Evolutionary conservation across 2,329 filamentous ascomycete species (phyloP).

Genomic region (Tolypocladium cylindrosporum): DNA sequence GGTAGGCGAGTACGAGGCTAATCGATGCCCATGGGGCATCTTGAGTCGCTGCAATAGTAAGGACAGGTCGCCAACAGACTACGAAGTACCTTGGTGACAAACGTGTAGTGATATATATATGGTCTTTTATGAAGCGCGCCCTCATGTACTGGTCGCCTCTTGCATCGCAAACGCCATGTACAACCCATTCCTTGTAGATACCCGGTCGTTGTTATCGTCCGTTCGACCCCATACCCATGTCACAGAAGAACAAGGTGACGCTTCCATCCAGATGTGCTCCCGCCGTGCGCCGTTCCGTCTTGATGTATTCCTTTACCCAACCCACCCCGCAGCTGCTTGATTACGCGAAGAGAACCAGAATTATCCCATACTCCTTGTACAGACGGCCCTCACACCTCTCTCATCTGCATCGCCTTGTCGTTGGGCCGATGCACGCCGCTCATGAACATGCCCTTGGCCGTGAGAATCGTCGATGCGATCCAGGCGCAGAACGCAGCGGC

Average conservation of each 20-base stretch:
- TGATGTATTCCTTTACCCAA: background rate
- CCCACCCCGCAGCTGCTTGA: background rate
- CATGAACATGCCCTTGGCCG: slow-evolving; percentile 37
- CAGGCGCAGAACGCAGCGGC: slow-evolving; percentile 44
- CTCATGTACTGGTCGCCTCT: background rate
- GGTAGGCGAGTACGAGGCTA: background rate
- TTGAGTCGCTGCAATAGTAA: background rate
- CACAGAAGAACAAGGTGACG: background rate
- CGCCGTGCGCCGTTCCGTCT: background rate
- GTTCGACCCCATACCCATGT: background rate
- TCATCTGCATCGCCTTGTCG: slow-evolving; percentile 25
- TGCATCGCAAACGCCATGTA: background rate
- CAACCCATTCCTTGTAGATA: background rate
- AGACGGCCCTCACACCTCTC: slow-evolving; percentile 16
- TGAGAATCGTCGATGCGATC: slow-evolving; percentile 36
- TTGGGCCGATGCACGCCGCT: slow-evolving; percentile 19
- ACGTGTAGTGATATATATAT: background rate
- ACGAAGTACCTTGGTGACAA: background rate
- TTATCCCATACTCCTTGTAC: background rate
- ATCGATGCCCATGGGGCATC: background rate
- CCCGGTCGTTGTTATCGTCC: background rate
- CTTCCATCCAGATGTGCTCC: background rate
- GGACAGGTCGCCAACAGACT: too few species aligned
- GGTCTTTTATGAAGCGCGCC: background rate
- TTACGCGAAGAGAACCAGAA: background rate